Base-by-base conservation (phyloP, 352 stramenopile species). In the Phytopythium montanum region DNA sequence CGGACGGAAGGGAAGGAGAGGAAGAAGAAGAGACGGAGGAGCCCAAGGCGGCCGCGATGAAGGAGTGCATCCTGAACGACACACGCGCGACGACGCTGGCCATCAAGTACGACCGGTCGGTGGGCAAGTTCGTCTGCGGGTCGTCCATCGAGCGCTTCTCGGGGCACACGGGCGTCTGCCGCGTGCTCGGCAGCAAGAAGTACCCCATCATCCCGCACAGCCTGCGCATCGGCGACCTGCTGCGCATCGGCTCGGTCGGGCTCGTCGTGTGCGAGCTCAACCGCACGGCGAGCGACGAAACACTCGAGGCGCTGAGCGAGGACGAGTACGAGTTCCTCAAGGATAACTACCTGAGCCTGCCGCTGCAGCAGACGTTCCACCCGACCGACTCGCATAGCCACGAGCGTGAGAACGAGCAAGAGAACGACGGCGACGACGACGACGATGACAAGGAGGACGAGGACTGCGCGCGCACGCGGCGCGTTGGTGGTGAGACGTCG, bases 201-300 rank as follows among this genome's bases (percentile, higher is more conserved):
- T 89, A 94, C 52, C 79, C 81, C 5, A 79, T 88, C 31, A 90
- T 87, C 51, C 76, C 78, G 13, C 85, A 94, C 53, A 84, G 61
- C 36, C 72, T 96, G 36, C 69, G 82, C 49, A 72, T 96, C 41
- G 87, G 87, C 21, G 87, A 96, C 70, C 68, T 96, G 33, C 68
- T 97, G 25, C 68, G 90, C 23, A 95, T 97, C 49, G 90, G 90
- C n/a, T 95, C 81, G 0, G 90, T 97, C 1, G 90, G 90, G 3
- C 73, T 97, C n/a, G 89, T 97, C 2, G 90, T 97, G 31, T 96
- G 87, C 57, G 90, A 97, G 65, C 41, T 97, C 5, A 94, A 97
- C 63, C 80, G 85, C 60, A 88, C 82, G 0, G 68, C 67, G 2
- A 70, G 69, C 41, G 84, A 94, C 21, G 73, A 79, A 44, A 86